A percentile compares a stretch with the other conserved stretches of the same genome.
These are phyloP conservation scores for Leccinum variabile DNA, from an alignment of 1,284 basidiomycete genomes.

Conservation along the genomic window DNA sequence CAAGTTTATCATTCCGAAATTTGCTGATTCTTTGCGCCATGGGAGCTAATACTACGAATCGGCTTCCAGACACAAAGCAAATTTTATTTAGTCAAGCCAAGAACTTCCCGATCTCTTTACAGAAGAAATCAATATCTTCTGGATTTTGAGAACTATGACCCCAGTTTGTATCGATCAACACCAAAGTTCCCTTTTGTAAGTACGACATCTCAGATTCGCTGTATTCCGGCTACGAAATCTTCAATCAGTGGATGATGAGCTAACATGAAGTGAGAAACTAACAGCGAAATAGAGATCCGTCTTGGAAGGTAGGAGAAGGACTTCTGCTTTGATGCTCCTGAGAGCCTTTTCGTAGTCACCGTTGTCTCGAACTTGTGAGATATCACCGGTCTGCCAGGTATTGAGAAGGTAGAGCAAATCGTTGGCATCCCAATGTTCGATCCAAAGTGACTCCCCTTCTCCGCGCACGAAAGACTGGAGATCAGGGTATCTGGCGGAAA, in stretches of 20 bases:
- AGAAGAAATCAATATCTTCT: conserved; percentile 13
- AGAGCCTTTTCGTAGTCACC: conserved; percentile 45
- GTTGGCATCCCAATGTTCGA: conserved; percentile 54
- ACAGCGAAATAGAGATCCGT: conserved; percentile 60
- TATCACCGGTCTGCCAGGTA: conserved; percentile 59
- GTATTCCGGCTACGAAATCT: conserved; percentile 48
- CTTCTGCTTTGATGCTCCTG: conserved; percentile 48
- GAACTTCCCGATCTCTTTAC: conserved; percentile 14
- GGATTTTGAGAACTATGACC: conserved; percentile 13
- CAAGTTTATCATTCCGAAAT: not conserved
- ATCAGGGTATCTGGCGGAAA: conserved; percentile 40
- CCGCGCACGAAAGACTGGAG: conserved; percentile 51
- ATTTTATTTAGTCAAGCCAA: conserved; percentile 5
- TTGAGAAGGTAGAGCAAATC: conserved; percentile 51
- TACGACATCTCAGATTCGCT: conserved; percentile 49
- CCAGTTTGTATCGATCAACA: conserved; percentile 22
- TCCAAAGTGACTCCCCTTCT: conserved; percentile 48
- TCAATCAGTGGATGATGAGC: not conserved
- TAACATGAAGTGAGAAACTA: conserved; percentile 14
- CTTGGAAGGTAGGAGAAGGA: conserved; percentile 57
- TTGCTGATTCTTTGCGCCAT: not conserved
- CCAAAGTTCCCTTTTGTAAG: conserved; percentile 34
- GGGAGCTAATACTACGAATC: not conserved
- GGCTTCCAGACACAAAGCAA: not conserved
- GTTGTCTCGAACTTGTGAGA: conserved; percentile 46